These are phyloP conservation scores for Exophiala calicioides DNA, from an alignment of 2,329 filamentous ascomycete genomes.

Conservation along the genomic window DNA sequence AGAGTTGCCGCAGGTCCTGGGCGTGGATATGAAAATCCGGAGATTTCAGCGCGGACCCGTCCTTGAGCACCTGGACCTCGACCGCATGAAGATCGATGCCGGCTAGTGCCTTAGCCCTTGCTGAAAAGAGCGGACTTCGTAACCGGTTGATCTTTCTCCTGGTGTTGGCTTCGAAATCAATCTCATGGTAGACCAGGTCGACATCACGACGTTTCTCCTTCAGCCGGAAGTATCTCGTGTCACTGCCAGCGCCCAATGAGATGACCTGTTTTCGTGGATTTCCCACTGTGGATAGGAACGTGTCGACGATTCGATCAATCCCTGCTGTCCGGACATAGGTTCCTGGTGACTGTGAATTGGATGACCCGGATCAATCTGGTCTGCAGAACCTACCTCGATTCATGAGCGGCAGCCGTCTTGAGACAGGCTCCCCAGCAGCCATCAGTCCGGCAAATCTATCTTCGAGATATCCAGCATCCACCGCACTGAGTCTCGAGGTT, in stretches of 20 bases:
- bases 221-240: slow-evolving; percentile 82
- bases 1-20: slow-evolving; percentile 68
- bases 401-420: slow-evolving; percentile 81
- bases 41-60: slow-evolving; percentile 48
- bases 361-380: background rate
- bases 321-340: slow-evolving; percentile 89
- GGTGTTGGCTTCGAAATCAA: slow-evolving; percentile 82
- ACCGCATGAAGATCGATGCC: slow-evolving; percentile 36
- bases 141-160: slow-evolving; percentile 58
- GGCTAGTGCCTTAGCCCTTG: slow-evolving; percentile 36
- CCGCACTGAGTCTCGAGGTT: slow-evolving; percentile 83
- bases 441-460: slow-evolving; percentile 69
- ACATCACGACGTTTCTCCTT: slow-evolving; percentile 37
- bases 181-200: slow-evolving; percentile 77
- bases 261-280: slow-evolving; percentile 67
- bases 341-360: slow-evolving; percentile 52
- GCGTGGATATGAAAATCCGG: slow-evolving; percentile 59
- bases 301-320: slow-evolving; percentile 73
- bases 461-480: slow-evolving; percentile 78
- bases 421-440: slow-evolving; percentile 44
- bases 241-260: slow-evolving; percentile 89
- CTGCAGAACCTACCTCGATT: slow-evolving; percentile 69
- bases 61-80: slow-evolving; percentile 36
- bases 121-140: slow-evolving; percentile 29
- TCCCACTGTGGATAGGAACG: slow-evolving; percentile 54